phyloP scores from a whole-genome alignment of 192 early-diverging fungal species.

The Coemansia sp. region DNA sequence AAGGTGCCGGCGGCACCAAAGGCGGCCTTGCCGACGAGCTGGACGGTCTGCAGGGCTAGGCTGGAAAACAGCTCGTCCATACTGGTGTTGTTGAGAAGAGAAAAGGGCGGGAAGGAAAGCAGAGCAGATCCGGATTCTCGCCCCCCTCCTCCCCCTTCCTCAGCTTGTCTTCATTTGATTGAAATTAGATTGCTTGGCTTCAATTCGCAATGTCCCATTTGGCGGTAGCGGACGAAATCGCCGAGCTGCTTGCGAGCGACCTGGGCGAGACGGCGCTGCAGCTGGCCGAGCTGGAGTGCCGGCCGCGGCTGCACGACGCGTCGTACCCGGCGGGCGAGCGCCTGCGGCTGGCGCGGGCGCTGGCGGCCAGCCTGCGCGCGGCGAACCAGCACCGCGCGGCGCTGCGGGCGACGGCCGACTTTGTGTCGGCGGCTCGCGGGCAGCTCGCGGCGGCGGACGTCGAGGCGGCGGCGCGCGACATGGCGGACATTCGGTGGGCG shows the following conservation, averaged over 20 bases:
- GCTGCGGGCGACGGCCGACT: constrained; percentile 33
- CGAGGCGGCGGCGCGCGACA: constrained; percentile 36
- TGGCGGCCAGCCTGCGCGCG: constrained; percentile 11
- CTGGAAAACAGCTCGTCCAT: constrained; percentile 67
- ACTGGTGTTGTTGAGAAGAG: background rate
- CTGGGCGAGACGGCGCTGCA: constrained; percentile 39
- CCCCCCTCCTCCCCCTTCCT: too few relatives aligned
- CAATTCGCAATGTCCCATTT: background rate
- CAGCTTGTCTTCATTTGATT: too few relatives aligned
- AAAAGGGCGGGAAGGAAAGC: background rate
- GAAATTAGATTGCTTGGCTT: background rate
- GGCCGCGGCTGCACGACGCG: constrained; percentile 9
- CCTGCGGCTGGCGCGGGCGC: constrained; percentile 17
- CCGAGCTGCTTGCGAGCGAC: constrained; percentile 45
- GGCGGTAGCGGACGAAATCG: constrained; percentile 24
- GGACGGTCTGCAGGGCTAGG: constrained; percentile 60
- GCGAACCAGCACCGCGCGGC: constrained; percentile 28
- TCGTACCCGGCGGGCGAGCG: constrained; percentile 16
- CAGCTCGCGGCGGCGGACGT: constrained; percentile 24
- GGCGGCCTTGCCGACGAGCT: constrained; percentile 62
- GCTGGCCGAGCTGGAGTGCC: constrained; percentile 45
- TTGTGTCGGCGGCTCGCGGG: constrained; percentile 16
- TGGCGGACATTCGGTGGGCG: constrained; percentile 35
- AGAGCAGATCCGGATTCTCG: background rate
- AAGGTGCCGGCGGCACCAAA: constrained; percentile 55